These are phyloP conservation scores for Alternaria gansuensis DNA, from an alignment of 2,329 filamentous ascomycete genomes.

Conservation along the genomic window DNA sequence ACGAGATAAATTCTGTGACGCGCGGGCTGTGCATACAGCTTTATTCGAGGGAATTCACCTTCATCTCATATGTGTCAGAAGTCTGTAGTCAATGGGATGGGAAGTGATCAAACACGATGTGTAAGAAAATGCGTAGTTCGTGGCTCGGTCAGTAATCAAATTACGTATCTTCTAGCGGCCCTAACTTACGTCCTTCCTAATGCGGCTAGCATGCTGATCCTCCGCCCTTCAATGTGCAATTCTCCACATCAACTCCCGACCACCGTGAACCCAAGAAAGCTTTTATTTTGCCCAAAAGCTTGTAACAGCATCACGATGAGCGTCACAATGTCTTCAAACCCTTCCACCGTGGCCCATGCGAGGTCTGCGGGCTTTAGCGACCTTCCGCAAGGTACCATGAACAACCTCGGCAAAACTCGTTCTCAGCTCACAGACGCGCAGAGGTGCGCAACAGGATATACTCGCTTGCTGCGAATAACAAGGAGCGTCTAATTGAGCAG, in stretches of 20 bases:
- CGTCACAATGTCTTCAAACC: slow-evolving; percentile 16
- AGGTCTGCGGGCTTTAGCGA: slow-evolving; percentile 18
- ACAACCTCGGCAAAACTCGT: slow-evolving; percentile 15
- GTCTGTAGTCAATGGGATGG: not conserved
- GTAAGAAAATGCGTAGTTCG: not conserved
- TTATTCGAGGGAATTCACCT: too few species aligned
- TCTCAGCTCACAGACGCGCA: slow-evolving; percentile 17
- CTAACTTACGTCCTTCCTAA: slow-evolving; percentile 18
- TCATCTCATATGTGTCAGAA: not conserved
- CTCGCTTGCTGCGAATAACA: slow-evolving; percentile 13
- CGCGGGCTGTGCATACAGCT: not conserved
- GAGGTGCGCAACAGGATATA: slow-evolving; percentile 25
- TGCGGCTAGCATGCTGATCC: slow-evolving; percentile 9
- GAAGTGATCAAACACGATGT: not conserved
- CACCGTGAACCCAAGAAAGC: slow-evolving; percentile 12
- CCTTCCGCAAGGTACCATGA: slow-evolving; percentile 18
- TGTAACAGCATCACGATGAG: slow-evolving; percentile 5
- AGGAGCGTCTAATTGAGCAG: slow-evolving; percentile 19
- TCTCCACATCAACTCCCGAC: slow-evolving; percentile 4
- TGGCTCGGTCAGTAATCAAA: slow-evolving; percentile 6
- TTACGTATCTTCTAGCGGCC: slow-evolving; percentile 19
- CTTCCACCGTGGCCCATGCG: slow-evolving; percentile 12
- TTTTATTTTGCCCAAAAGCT: slow-evolving; percentile 13
- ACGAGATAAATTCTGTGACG: not conserved
- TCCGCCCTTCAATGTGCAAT: slow-evolving; percentile 10